Conservation (phyloP, 83 land plant species). For the Picea abies region DNA sequence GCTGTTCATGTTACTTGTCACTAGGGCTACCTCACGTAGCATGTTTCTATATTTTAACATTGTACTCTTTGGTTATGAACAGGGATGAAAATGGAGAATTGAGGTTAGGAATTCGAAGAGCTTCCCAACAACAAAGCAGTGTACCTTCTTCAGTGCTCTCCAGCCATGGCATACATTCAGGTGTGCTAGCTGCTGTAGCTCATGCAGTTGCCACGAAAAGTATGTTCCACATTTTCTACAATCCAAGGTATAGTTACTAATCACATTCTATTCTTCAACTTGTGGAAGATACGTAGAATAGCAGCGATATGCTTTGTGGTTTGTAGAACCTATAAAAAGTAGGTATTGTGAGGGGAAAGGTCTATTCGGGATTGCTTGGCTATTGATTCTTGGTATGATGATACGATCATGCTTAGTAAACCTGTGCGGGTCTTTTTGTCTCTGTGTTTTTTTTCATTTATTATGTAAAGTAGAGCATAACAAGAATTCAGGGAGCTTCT, state of each 20-base stretch:
- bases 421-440: neutral
- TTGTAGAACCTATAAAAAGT: neutral
- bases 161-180: constrained; percentile 55
- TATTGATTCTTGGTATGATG: neutral
- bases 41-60: neutral
- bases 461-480: neutral
- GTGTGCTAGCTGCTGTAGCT: constrained; percentile 68
- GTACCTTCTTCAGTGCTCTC: constrained; percentile 56
- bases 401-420: neutral
- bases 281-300: neutral
- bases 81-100: constrained; percentile 84
- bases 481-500: neutral
- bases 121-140: constrained; percentile 54
- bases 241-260: constrained; percentile 63
- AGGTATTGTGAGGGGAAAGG: neutral
- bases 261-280: neutral
- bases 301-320: neutral
- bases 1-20: neutral
- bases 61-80: neutral
- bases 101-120: constrained; percentile 78
- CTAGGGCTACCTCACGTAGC: neutral
- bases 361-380: neutral
- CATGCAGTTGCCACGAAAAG: constrained; percentile 61
- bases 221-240: constrained; percentile 59
- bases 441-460: neutral